Conservation (phyloP, 129 eudicot genomes). For the Pulicaria dysenterica region DNA sequence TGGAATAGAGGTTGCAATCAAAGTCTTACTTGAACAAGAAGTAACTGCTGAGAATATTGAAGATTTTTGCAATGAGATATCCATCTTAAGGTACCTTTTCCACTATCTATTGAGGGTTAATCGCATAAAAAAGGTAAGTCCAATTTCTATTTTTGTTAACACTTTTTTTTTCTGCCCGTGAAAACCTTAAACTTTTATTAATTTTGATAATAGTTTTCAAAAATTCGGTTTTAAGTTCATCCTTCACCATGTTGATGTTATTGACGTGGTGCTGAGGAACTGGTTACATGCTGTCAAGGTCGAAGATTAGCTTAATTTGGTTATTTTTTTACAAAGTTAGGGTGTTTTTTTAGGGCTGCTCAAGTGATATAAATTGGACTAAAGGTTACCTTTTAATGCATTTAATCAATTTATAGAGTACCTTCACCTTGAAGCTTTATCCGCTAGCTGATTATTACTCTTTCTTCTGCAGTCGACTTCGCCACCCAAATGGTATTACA, state of each 20-base stretch:
- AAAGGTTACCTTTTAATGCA: constrained; percentile 3
- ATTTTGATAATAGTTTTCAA: neutral
- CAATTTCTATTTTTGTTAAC: neutral
- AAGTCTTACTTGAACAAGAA: constrained; percentile 87
- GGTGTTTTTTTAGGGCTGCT: neutral
- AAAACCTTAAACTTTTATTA: neutral
- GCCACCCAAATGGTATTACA: constrained; percentile 95
- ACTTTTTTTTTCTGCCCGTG: neutral
- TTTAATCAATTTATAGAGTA: neutral
- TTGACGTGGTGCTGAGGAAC: neutral
- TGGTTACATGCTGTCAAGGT: neutral
- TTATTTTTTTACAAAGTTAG: neutral
- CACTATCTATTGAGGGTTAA: neutral
- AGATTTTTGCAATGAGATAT: constrained; percentile 91
- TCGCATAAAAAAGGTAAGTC: constrained; percentile 3
- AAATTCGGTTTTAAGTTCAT: neutral
- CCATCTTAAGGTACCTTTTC: constrained; percentile 68
- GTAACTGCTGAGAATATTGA: constrained; percentile 71
- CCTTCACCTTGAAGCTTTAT: constrained; percentile 1
- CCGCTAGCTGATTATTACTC: constrained; percentile 18
- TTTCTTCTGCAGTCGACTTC: constrained; percentile 66
- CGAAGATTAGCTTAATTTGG: neutral
- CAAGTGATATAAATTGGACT: neutral
- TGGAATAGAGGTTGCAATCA: constrained; percentile 83
- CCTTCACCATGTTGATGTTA: neutral